Conservation (phyloP, 2,329 filamentous ascomycete species). For the Sporothrix dimorphospora region DNA sequence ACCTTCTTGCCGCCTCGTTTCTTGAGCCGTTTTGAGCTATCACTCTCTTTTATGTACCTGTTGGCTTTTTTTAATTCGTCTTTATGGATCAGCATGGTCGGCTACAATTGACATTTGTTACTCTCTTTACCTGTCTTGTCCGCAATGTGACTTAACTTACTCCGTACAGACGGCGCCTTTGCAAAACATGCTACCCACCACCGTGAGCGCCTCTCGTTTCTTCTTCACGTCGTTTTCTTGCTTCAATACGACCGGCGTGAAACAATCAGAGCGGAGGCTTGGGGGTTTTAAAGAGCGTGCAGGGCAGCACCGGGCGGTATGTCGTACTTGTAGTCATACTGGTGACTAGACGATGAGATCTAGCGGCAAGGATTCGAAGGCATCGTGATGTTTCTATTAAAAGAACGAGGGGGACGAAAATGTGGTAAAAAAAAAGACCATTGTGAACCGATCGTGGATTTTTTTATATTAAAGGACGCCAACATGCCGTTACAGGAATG, state of each 20-base stretch:
- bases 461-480: conserved; percentile 15
- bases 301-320: background rate
- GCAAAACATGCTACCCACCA: background rate
- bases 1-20: background rate
- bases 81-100: background rate
- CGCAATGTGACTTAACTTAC: background rate
- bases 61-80: no score
- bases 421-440: background rate
- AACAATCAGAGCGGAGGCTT: conserved; percentile 21
- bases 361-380: background rate
- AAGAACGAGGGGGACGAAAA: background rate
- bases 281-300: conserved; percentile 3
- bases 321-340: background rate
- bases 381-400: background rate
- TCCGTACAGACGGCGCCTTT: background rate
- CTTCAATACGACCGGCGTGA: conserved; percentile 9
- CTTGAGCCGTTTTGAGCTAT: background rate
- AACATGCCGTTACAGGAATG: conserved; percentile 17
- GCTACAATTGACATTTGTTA: background rate
- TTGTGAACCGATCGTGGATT: background rate
- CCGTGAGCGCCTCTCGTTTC: background rate
- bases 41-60: background rate
- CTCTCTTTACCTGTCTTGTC: background rate
- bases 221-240: background rate
- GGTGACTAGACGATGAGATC: background rate